Base-by-base conservation (phyloP, 2,329 filamentous ascomycete genomes). In the Nemania abortiva region DNA sequence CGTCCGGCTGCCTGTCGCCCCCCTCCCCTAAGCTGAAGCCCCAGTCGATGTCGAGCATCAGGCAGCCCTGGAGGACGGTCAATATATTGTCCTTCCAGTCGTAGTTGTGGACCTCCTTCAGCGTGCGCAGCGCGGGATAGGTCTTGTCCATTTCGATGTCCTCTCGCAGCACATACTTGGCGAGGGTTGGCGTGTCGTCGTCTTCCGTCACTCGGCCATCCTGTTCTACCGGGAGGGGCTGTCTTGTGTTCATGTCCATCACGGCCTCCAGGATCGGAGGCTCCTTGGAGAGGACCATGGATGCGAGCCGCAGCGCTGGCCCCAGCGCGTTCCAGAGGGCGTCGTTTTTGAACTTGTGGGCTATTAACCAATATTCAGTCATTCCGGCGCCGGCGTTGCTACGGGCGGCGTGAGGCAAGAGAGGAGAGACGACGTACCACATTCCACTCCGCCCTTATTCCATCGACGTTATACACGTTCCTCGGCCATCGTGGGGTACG, bases 271-370 rank as follows among this genome's bases (percentile, higher is more conserved):
- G 42, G 0, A 66, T 31, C 11, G 73, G 69, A 5, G 68, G 74
- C 0, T 63, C 22, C 9, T 56, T 70, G 0, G 68, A 11, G 0
- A 78, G 47, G 1, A 78, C 34, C 3, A 58, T 60, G 1, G 74
- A 65, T 10, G 63, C 72, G 6, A 79, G 64, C n/a, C 67, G 65
- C 34, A 78, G 52, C 1, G 76, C 73, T 3, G 77, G 77, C 53
- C 75, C 74, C n/a, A 79, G 3, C 1, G 75, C 76, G 0, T 63
- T 11, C 77, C 77, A 79, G 9, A 79, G 3, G 0, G 27, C 18
- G 31, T 75, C 69, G 53, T 79, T 79, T 2, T 49, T 70, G 10
- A 0, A 6, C 75, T 76, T 42, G 27, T 39, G 18, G 6, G 34
- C 5, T 34, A 34, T 65, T 37, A 63, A 42, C 31, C 20, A 22